Evolutionary conservation across 306 rosid species (phyloP).

Genomic region (Cucurbita moschata): DNA sequence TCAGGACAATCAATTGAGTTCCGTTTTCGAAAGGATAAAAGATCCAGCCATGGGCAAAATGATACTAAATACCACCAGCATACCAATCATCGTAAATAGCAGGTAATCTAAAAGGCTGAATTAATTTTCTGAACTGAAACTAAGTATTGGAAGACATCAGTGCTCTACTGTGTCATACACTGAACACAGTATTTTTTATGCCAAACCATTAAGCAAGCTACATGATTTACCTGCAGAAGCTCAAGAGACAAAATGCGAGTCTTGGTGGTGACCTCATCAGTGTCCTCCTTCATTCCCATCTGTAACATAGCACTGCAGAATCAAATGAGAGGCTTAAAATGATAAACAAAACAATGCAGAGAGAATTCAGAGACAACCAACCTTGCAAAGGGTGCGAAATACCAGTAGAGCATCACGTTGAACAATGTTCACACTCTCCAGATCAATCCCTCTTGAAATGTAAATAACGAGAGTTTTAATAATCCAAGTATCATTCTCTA

Average conservation of each 20-base stretch:
- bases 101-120: neutral
- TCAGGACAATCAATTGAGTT: neutral
- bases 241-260: conserved; percentile 93
- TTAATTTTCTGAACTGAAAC: neutral
- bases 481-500: neutral
- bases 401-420: conserved; percentile 88
- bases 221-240: conserved; percentile 74
- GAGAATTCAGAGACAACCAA: conserved; percentile 26
- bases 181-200: neutral
- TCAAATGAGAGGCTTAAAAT: conserved; percentile 13
- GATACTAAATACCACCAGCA: neutral
- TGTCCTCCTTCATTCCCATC: conserved; percentile 99
- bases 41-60: neutral
- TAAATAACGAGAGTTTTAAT: conserved; percentile 17
- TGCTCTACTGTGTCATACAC: neutral
- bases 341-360: conserved; percentile 9
- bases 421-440: conserved; percentile 79
- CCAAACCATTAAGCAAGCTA: neutral
- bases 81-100: neutral
- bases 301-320: conserved; percentile 19
- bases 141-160: neutral
- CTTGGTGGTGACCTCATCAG: conserved; percentile 82
- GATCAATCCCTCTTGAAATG: conserved; percentile 80
- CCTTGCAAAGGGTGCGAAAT: conserved; percentile 99
- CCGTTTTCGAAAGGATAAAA: neutral